Base-by-base conservation (phyloP, 768 basidiomycete species). In the Serendipita vermifera region DNA sequence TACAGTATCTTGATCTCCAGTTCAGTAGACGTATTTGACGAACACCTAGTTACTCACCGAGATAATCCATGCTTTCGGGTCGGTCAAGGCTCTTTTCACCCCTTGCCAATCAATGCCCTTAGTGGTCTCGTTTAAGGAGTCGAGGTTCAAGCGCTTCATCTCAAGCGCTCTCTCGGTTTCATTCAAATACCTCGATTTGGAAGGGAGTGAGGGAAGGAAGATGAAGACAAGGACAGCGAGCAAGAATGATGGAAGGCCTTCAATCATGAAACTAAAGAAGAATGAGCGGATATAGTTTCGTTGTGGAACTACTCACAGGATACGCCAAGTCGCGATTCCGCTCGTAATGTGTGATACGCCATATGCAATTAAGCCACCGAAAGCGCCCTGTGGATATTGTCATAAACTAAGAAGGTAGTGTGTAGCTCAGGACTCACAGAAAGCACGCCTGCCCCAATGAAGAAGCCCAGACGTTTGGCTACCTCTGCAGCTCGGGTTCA, bases 151-250 rank as follows among this genome's bases (percentile, higher is more conserved):
- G 13, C 70, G 62, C 4, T 69, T 68, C 22, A 66, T 57, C 27
- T 64, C 65, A 20, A 73, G 43, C 1, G 64, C 66, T 3, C 72
- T 61, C 58, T 73, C 64, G 4, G 68, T 62, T 38, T 70, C 68
- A 36, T 39, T 66, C 33, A 73, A 60, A 60, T 67, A 72, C n/a
- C 56, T 36, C 4, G 65, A 63, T 14, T 59, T 65, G 35, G 70
- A 65, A 1, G 72, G 72, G 46, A 70, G 63, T 3, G 64, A 59
- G 3, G 72, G 72, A 35, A 73, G 65, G 67, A 65, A 72, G 57
- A 72, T 62, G 61, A 64, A 66, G 26, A 69, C 66, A 57, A 64
- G 62, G 59, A 70, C 61, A 26, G 70, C 70, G 33, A 72, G 65
- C 7, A 70, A 2, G 29, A 73, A 56, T 3, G 65, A 65, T 0